phyloP scores from a whole-genome alignment of 805 yeast species.

The Lipomyces sp. region DNA sequence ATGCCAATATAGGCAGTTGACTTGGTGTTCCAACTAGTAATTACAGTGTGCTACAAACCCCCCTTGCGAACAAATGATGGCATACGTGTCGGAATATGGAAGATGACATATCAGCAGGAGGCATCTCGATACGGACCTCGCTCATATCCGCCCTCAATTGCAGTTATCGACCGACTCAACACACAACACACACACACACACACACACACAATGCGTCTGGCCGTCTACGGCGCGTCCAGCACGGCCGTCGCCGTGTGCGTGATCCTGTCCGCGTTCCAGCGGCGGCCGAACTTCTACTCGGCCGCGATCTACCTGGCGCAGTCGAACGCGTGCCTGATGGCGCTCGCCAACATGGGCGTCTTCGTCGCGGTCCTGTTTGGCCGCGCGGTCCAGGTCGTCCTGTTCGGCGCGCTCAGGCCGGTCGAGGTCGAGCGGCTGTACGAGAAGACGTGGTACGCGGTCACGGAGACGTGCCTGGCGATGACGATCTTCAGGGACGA shows the following conservation, averaged over 20 bases:
- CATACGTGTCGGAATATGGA: too few species aligned
- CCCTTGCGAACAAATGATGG: too few species aligned
- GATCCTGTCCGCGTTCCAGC: constrained; percentile 40
- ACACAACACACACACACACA: too few species aligned
- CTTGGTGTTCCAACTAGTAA: too few species aligned
- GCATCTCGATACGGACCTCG: too few species aligned
- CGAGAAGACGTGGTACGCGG: constrained; percentile 61
- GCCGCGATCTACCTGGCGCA: constrained; percentile 51
- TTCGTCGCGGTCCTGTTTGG: constrained; percentile 41
- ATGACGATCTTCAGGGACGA: constrained; percentile 53
- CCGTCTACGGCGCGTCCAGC: constrained; percentile 37
- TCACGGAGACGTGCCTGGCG: constrained; percentile 57
- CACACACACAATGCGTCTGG: constrained; percentile 29
- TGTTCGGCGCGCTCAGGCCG: constrained; percentile 73
- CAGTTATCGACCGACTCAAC: too few species aligned
- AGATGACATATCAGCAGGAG: too few species aligned
- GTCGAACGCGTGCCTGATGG: constrained; percentile 49
- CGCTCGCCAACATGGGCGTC: constrained; percentile 35
- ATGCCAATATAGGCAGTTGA: too few species aligned
- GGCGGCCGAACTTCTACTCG: constrained; percentile 49
- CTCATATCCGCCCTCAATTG: too few species aligned
- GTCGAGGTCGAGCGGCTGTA: constrained; percentile 73
- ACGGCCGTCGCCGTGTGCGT: constrained; percentile 40
- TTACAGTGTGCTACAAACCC: too few species aligned
- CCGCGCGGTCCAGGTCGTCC: constrained; percentile 47